Conservation (phyloP, 148 eudicot genomes). For the Mesembryanthemum crystallinum region DNA sequence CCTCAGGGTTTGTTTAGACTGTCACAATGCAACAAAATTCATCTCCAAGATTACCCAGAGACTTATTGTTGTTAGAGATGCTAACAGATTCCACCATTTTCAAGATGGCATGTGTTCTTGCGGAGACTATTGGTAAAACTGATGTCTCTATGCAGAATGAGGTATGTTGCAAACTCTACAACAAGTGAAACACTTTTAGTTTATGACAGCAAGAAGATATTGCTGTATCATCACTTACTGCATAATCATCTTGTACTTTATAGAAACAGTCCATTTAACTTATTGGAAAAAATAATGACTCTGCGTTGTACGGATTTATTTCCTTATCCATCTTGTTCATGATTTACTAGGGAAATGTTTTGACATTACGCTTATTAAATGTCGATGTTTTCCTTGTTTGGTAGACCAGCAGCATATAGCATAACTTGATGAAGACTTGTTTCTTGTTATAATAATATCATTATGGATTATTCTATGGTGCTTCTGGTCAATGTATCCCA, state of each 20-base stretch:
- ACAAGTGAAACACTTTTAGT: not conserved
- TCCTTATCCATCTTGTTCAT: not conserved
- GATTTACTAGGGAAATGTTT: not conserved
- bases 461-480: not conserved
- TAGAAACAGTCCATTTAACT: not conserved
- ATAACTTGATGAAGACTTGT: not conserved
- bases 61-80: constrained; percentile 75
- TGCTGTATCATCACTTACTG: not conserved
- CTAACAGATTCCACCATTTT: constrained; percentile 85
- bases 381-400: not conserved
- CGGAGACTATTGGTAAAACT: constrained; percentile 69
- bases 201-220: not conserved
- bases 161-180: constrained; percentile 6
- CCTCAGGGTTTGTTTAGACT: constrained; percentile 79
- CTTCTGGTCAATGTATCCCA: not conserved
- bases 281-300: not conserved
- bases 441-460: not conserved
- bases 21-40: constrained; percentile 76
- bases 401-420: not conserved
- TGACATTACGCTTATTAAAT: not conserved
- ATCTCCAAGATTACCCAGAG: constrained; percentile 58
- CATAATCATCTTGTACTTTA: not conserved
- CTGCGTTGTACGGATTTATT: not conserved
- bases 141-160: not conserved
- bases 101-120: constrained; percentile 72